phyloP scores from a whole-genome alignment of 768 basidiomycete genomes.

The Phlebiopsis flavidoalba region DNA sequence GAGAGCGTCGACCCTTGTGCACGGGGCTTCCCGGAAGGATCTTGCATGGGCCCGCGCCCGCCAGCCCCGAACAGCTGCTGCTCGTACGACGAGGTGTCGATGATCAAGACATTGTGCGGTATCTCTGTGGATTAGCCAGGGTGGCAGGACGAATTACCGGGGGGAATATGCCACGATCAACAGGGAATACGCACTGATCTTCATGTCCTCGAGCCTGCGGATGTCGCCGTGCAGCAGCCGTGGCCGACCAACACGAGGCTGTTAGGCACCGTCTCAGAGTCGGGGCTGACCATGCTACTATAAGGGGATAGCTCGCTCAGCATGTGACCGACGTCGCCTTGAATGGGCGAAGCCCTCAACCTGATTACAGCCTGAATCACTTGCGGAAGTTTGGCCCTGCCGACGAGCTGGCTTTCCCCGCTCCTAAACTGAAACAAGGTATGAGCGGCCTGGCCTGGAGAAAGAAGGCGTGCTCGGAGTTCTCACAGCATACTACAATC shows the following conservation, averaged over 20 bases:
- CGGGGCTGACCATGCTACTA: conserved; percentile 72
- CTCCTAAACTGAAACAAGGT: conserved; percentile 49
- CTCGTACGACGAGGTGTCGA: conserved; percentile 66
- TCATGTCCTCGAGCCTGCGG: conserved; percentile 68
- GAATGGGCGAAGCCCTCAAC: conserved; percentile 30
- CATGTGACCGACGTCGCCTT: background rate
- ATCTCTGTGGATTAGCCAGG: conserved; percentile 40
- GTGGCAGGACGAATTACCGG: background rate
- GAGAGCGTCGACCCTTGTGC: conserved; percentile 50
- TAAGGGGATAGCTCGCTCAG: conserved; percentile 1
- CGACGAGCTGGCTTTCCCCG: conserved; percentile 66
- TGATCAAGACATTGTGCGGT: conserved; percentile 63
- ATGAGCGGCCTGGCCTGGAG: conserved; percentile 3
- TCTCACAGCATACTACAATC: conserved; percentile 60
- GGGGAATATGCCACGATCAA: background rate
- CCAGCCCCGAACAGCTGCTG: conserved; percentile 55
- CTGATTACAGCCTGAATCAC: conserved; percentile 72
- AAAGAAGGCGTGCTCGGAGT: conserved; percentile 8
- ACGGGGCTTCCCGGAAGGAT: conserved; percentile 53
- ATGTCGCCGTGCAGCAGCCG: conserved; percentile 50
- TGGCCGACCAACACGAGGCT: conserved; percentile 70
- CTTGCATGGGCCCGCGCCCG: conserved; percentile 53
- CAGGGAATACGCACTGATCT: conserved; percentile 54
- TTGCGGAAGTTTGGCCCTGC: conserved; percentile 64
- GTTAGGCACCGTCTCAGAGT: conserved; percentile 68